Conservation (phyloP, 2,329 filamentous ascomycete species). For the Raffaelea albimanens region DNA sequence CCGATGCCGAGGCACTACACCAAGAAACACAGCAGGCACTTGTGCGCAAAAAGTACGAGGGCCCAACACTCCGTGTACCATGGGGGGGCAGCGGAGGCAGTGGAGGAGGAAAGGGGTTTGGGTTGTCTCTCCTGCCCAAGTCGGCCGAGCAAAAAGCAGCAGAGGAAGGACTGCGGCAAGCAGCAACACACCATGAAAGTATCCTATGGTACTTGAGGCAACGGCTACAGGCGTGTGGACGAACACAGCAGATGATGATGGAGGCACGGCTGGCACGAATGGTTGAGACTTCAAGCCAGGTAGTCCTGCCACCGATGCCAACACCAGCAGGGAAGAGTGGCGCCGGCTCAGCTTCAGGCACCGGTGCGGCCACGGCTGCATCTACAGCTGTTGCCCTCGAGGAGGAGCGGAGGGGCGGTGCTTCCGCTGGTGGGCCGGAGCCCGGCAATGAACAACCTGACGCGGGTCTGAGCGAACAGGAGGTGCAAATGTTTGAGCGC, state of each 20-base stretch:
- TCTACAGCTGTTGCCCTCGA: too few species aligned
- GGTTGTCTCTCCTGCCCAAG: conserved; percentile 18
- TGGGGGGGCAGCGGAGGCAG: too few species aligned
- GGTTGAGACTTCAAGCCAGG: conserved; percentile 52
- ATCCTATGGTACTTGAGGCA: conserved; percentile 75
- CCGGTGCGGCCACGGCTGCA: too few species aligned
- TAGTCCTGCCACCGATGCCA: background rate
- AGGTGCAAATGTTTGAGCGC: conserved; percentile 85
- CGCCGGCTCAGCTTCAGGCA: too few species aligned
- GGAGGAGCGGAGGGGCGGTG: conserved; percentile 3
- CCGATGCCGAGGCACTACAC: conserved; percentile 73
- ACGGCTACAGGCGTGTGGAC: conserved; percentile 65
- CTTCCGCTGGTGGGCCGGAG: conserved; percentile 7
- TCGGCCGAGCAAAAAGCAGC: conserved; percentile 60
- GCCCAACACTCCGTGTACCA: too few species aligned
- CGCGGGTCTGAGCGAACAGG: conserved; percentile 64
- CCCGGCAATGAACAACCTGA: conserved; percentile 14
- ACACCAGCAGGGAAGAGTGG: background rate
- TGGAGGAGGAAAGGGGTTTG: too few species aligned
- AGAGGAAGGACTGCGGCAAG: conserved; percentile 58
- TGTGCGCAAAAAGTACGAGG: conserved; percentile 57
- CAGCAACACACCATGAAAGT: conserved; percentile 66
- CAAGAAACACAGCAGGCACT: conserved; percentile 65
- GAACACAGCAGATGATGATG: conserved; percentile 84
- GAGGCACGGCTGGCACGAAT: conserved; percentile 77